Evolutionary conservation across 106 monocot species (phyloP).

Genomic region (Triglochin maritima): DNA sequence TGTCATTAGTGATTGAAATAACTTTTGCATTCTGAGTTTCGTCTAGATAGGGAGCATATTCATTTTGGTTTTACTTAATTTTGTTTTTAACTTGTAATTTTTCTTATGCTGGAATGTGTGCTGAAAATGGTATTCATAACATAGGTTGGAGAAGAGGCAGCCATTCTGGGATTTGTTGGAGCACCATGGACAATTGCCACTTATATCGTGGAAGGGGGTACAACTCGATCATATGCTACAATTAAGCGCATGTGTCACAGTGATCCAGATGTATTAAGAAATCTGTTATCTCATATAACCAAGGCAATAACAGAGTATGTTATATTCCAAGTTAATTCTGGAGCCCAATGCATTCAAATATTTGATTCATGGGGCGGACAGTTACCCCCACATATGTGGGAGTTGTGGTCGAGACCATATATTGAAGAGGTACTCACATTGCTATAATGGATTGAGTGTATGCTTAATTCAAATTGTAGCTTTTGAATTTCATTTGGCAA

Average conservation of each 20-base stretch:
- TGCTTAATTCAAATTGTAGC: not conserved
- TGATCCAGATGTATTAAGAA: slow-evolving; percentile 56
- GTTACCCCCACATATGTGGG: slow-evolving; percentile 88
- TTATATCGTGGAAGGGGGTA: slow-evolving; percentile 95
- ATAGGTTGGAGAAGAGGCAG: slow-evolving; percentile 77
- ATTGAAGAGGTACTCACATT: slow-evolving; percentile 57
- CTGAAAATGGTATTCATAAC: not conserved
- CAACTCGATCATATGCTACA: slow-evolving; percentile 65
- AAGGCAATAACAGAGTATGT: slow-evolving; percentile 77
- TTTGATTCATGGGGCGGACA: slow-evolving; percentile 99
- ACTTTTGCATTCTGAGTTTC: no score
- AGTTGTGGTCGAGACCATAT: slow-evolving; percentile 88
- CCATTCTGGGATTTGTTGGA: slow-evolving; percentile 87
- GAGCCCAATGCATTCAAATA: slow-evolving; percentile 92
- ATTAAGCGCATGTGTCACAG: slow-evolving; percentile 88
- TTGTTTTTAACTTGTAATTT: not conserved
- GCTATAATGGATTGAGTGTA: not conserved
- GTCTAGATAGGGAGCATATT: no score
- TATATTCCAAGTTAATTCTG: slow-evolving; percentile 80
- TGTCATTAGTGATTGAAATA: no score
- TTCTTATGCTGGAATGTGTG: not conserved
- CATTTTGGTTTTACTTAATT: no score
- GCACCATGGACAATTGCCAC: slow-evolving; percentile 99
- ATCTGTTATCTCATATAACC: slow-evolving; percentile 72
- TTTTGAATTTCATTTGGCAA: not conserved